Evolutionary conservation across 345 rosid species (phyloP), one percentile per base, ranked within the genome.

Genomic region (Dimocarpus longan): DNA sequence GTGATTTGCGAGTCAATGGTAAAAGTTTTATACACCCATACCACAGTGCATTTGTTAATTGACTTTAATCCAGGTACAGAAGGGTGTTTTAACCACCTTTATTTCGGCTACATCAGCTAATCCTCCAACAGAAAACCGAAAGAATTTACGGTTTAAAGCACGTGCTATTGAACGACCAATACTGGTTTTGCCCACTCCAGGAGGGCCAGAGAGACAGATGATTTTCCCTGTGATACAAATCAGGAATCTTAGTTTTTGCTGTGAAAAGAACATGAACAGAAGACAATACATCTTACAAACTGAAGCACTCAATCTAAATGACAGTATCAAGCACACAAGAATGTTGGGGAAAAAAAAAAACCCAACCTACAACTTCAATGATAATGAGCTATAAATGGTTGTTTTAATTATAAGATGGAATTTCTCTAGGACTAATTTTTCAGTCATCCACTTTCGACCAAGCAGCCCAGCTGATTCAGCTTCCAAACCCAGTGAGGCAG

Each of bases 111-210:
- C 99, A 89, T 97, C 99, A 76, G 95, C 87, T 78, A 97, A 86
- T 40, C 99, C 98, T 85, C 99, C 99, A 79, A 97, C 98, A 66
- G 99, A 97, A 84, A 97, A 97, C 82, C 99, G 91, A 81, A 86
- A 97, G 85, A 97, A 97, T 66, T 97, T 91, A 26, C 98, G 92
- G 78, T 97, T 89, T 84, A 97, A 88, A 82, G 99, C 97, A 66
- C 96, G 97, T 48, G 99, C 98, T 87, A 97, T 91, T 57, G 99
- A 97, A 57, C 97, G 95, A 22, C 98, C 99, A 72, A 97, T 97
- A 86, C 99, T 97, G 77, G 99, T 97, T 91, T 97, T 97, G 32
- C 99, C 99, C 66, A 97, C 99, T 77, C 99, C 99, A 70, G 99
- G 99, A 65, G 99, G 99, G 2, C 99, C 99, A 52, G 99, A 94